phyloP scores from a whole-genome alignment of 208 protist genomes.

The Crithidia fasciculata region DNA sequence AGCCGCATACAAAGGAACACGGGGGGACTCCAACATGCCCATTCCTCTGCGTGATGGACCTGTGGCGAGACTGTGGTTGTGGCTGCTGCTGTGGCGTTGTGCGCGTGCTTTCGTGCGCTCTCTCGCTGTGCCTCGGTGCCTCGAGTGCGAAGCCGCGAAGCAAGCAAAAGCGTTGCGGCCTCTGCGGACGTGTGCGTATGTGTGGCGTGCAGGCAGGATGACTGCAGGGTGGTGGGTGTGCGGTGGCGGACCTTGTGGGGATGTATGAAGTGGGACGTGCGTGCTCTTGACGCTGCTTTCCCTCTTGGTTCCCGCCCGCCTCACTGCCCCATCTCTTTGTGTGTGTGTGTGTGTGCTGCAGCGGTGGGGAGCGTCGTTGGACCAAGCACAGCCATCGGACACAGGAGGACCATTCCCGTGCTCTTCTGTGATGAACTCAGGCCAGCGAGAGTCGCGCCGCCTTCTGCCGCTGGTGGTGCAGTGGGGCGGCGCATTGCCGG shows the following conservation, averaged over 20 bases:
- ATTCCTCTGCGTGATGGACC: slow-evolving; percentile 27
- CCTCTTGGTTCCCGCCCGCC: no score
- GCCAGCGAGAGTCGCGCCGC: neutral
- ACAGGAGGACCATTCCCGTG: neutral
- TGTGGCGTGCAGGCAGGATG: no score
- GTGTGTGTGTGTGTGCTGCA: no score
- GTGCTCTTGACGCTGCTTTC: no score
- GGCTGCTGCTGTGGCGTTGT: neutral
- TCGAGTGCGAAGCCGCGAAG: no score
- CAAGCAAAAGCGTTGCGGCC: no score
- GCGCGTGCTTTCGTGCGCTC: neutral
- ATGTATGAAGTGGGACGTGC: no score
- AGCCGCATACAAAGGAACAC: slow-evolving; percentile 19
- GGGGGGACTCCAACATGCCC: slow-evolving; percentile 11
- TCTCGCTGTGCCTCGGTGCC: no score
- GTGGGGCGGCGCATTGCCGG: neutral
- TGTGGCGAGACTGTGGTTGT: slow-evolving; percentile 3
- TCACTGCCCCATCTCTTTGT: neutral
- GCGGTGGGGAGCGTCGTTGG: neutral
- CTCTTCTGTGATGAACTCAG: slow-evolving; percentile 1
- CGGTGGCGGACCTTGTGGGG: no score
- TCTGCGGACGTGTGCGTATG: no score
- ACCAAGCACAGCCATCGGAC: slow-evolving; percentile 8
- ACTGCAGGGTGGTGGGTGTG: no score
- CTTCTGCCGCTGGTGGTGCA: neutral